A percentile compares a stretch with the other conserved stretches of the same genome.
phyloP scores from a whole-genome alignment of 805 yeast species.

The Monosporozyma solicola region DNA sequence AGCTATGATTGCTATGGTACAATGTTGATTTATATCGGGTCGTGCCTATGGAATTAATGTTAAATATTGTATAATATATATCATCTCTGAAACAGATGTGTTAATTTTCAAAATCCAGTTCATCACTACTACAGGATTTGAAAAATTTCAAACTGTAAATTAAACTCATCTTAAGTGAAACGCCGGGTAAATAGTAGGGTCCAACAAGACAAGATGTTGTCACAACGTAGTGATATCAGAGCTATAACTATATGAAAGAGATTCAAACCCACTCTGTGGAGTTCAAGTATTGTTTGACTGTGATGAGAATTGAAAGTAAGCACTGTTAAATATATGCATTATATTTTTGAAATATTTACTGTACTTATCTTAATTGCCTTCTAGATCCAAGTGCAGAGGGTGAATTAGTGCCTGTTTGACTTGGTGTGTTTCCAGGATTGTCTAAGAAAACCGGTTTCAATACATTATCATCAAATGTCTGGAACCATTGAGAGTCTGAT shows the following conservation, averaged over 20 bases:
- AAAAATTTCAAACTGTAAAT: neutral
- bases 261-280: too few relatives aligned
- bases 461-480: constrained; percentile 86
- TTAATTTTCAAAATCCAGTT: neutral
- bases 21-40: neutral
- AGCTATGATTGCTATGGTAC: neutral
- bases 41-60: neutral
- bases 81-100: neutral
- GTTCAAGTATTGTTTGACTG: neutral
- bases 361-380: neutral
- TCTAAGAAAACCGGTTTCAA: constrained; percentile 87
- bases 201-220: neutral
- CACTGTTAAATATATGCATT: neutral
- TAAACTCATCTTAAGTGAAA: neutral
- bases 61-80: neutral
- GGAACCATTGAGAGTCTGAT: constrained; percentile 71
- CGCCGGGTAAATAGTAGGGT: neutral
- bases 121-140: neutral
- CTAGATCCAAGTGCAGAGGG: constrained; percentile 5
- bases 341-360: neutral
- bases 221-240: neutral
- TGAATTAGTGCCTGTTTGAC: neutral
- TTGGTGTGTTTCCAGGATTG: constrained; percentile 9
- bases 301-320: neutral
- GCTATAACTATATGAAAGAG: too few relatives aligned